A percentile compares a stretch with the other conserved stretches of the same genome.
phyloP scores from a whole-genome alignment of 768 basidiomycete species.

The Lentinus brumalis region DNA sequence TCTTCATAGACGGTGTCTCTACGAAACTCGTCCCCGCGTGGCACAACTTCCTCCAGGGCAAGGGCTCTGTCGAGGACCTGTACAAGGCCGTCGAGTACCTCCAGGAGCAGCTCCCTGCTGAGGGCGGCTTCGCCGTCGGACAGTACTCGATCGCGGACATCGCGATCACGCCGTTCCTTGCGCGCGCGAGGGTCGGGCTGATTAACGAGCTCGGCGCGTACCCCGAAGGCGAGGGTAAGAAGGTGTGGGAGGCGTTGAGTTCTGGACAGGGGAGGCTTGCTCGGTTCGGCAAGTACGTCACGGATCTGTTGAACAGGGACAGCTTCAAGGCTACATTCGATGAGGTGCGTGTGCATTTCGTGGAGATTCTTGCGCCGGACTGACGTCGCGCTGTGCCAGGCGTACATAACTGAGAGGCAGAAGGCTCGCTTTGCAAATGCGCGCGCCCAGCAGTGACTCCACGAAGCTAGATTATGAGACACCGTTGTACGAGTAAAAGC shows the following conservation, averaged over 20 bases:
- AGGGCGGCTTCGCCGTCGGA: slow-evolving; percentile 46
- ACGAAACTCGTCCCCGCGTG: slow-evolving; percentile 47
- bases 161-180: slow-evolving; percentile 62
- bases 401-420: slow-evolving; percentile 22
- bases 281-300: slow-evolving; percentile 51
- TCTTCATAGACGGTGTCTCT: slow-evolving; percentile 60
- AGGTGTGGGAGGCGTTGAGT: slow-evolving; percentile 37
- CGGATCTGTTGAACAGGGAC: slow-evolving; percentile 49
- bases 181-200: slow-evolving; percentile 46
- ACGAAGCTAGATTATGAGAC: background rate
- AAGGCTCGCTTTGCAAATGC: slow-evolving; percentile 21
- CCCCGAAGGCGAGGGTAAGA: slow-evolving; percentile 48
- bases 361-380: background rate
- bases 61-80: slow-evolving; percentile 39
- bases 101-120: slow-evolving; percentile 49
- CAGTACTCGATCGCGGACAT: slow-evolving; percentile 66
- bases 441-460: background rate
- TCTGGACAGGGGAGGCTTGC: slow-evolving; percentile 50
- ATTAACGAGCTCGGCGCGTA: slow-evolving; percentile 58
- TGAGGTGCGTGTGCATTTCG: slow-evolving; percentile 40
- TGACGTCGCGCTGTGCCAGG: slow-evolving; percentile 12
- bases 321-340: slow-evolving; percentile 60
- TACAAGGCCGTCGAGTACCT: slow-evolving; percentile 46
- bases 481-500: background rate
- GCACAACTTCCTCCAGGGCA: slow-evolving; percentile 36